A percentile compares a stretch with the other conserved stretches of the same genome.
Conservation (phyloP, 2,329 filamentous ascomycete species). For the Ascochyta viciae-villosae region DNA sequence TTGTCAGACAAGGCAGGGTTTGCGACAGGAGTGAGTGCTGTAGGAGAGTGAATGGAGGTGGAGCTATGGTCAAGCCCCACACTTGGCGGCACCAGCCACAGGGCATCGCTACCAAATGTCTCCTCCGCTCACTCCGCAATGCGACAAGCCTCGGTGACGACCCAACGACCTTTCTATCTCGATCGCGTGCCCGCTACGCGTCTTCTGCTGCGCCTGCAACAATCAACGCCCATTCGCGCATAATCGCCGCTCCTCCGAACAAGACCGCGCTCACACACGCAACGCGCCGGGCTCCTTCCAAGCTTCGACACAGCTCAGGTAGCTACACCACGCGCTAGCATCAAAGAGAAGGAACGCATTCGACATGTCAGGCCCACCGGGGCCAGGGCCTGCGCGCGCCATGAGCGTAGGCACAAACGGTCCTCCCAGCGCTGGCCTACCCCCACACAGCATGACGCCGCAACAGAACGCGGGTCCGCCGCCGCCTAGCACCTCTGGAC, state of each 20-base stretch:
- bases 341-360: conserved; percentile 30
- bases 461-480: conserved; percentile 57
- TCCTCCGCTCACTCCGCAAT: conserved; percentile 35
- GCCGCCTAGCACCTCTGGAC: conserved; percentile 54
- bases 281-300: conserved; percentile 26
- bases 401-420: conserved; percentile 54
- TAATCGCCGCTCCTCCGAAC: background rate
- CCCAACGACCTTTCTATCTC: conserved; percentile 9
- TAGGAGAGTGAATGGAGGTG: background rate
- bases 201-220: conserved; percentile 1
- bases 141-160: conserved; percentile 14
- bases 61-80: conserved; percentile 8
- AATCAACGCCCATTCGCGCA: background rate
- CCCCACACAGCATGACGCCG: conserved; percentile 54
- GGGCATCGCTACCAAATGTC: conserved; percentile 25
- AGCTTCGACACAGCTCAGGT: conserved; percentile 30
- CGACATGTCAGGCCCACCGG: conserved; percentile 47
- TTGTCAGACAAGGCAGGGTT: background rate
- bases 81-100: conserved; percentile 29
- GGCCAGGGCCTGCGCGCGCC: conserved; percentile 44
- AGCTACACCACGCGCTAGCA: conserved; percentile 6
- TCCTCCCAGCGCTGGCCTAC: conserved; percentile 50
- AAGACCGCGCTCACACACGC: conserved; percentile 15
- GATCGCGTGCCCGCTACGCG: conserved; percentile 14
- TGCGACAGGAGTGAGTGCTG: background rate